Base-by-base conservation (phyloP, 768 basidiomycete species). In the Suillus occidentalis region DNA sequence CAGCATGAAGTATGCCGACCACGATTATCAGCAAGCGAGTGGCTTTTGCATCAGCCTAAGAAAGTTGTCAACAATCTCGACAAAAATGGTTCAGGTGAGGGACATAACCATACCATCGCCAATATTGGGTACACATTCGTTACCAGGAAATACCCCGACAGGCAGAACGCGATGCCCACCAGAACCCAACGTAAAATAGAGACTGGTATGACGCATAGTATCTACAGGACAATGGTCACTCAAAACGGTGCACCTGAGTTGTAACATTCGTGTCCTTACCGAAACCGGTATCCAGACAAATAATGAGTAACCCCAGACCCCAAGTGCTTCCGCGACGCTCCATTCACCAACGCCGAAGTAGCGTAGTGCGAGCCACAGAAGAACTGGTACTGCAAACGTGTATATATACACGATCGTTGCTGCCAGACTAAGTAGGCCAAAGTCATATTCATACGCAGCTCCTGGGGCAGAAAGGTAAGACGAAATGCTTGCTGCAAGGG, bases 341-440 rank as follows among this genome's bases (percentile, higher is more conserved):
- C 97, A 97, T 70, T 95, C 94, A 2, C 91, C 89, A 0, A 95
- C 89, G 6, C 94, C 95, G 10, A 95, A 71, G 74, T 95, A 99
- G 42, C 92, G 81, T 69, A 97, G 82, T 3, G 86, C 87, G 0
- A 89, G 79, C 97, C 97, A 99, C 6, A 99, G 81, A 18, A 90
- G 71, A 0, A 94, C 77, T 0, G 97, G 97, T 1, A 96, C 73
- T 4, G 83, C 91, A 0, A 99, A 80, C 2, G 91, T 94, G 73
- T 99, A 99, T 28, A 86, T 75, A 75, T 99, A 99, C 58, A 95
- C 92, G 20, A 97, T 79, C 1, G 89, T 85, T 4, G 93, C 86
- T 4, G 94, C 93, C 22, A 92, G 88, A 34, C 89, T 89, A 25
- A 99, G 82, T 39, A 97, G 78, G 37, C 88, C 87, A 77, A 98